These are phyloP conservation scores for Candida krabiensis DNA, from an alignment of 805 yeast species.

Conservation along the genomic window DNA sequence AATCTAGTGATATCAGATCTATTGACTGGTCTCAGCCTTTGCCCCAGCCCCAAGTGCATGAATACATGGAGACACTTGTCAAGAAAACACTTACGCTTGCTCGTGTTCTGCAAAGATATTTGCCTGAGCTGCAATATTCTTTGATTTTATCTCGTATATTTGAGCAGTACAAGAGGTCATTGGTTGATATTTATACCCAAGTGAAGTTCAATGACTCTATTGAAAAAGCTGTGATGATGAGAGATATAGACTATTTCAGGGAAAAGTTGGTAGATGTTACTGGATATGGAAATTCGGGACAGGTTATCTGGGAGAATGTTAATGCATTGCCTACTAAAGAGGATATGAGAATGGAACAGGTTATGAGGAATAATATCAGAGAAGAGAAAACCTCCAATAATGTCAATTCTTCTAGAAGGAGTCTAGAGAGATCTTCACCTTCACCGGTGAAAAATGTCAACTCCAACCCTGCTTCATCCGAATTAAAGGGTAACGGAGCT, in stretches of 20 bases:
- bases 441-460: no score
- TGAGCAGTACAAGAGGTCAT: constrained; percentile 55
- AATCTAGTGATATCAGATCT: constrained; percentile 45
- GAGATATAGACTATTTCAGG: constrained; percentile 63
- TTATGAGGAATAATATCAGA: constrained; percentile 38
- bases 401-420: neutral
- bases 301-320: constrained; percentile 60
- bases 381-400: constrained; percentile 6
- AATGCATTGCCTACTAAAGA: constrained; percentile 52
- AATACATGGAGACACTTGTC: constrained; percentile 63
- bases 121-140: constrained; percentile 50
- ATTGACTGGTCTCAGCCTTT: constrained; percentile 52
- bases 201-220: constrained; percentile 48
- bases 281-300: constrained; percentile 63
- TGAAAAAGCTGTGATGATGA: constrained; percentile 54
- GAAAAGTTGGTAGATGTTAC: constrained; percentile 58
- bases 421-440: no score
- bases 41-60: constrained; percentile 49
- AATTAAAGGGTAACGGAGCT: no score
- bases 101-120: constrained; percentile 55
- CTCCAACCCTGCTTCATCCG: no score
- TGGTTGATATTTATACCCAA: constrained; percentile 53
- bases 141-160: constrained; percentile 49
- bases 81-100: constrained; percentile 67
- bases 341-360: constrained; percentile 46